Percentiles rank a stretch among this genome's conserved stretches.
Conservation (phyloP, 768 basidiomycete genomes). For the Lactarius quietus region DNA sequence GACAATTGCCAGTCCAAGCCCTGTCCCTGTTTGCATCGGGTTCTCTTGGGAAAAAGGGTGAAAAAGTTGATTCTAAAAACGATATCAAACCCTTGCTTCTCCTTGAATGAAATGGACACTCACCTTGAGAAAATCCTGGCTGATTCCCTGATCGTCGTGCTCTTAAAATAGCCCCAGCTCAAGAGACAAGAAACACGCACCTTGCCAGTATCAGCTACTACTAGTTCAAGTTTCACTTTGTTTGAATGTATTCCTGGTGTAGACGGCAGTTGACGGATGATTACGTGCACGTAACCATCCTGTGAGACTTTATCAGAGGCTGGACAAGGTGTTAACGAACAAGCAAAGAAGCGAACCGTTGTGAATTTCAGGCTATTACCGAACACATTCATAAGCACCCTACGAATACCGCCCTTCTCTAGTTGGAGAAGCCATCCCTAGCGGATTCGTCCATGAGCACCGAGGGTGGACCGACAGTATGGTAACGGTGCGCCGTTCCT, state of each 20-base stretch:
- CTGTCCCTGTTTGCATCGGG: slow-evolving; percentile 88
- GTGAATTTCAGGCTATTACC: slow-evolving; percentile 95
- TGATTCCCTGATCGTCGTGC: slow-evolving; percentile 62
- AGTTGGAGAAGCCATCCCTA: slow-evolving; percentile 86
- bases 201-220: slow-evolving; percentile 89
- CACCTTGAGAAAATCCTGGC: slow-evolving; percentile 87
- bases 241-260: slow-evolving; percentile 49
- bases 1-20: slow-evolving; percentile 92
- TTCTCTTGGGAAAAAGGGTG: slow-evolving; percentile 98
- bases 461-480: neutral
- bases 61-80: slow-evolving; percentile 81
- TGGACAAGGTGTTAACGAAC: neutral
- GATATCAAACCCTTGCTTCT: neutral
- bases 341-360: slow-evolving; percentile 43
- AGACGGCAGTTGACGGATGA: slow-evolving; percentile 69
- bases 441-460: neutral
- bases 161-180: neutral
- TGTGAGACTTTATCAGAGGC: slow-evolving; percentile 32
- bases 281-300: slow-evolving; percentile 86
- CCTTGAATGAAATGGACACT: slow-evolving; percentile 6
- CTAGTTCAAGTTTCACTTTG: slow-evolving; percentile 73
- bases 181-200: slow-evolving; percentile 34
- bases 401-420: slow-evolving; percentile 89
- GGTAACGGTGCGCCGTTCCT: neutral
- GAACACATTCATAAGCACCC: slow-evolving; percentile 92